Base-by-base conservation (phyloP, 495 filamentous ascomycete genomes). In the Aspergillus incahuasiensis region DNA sequence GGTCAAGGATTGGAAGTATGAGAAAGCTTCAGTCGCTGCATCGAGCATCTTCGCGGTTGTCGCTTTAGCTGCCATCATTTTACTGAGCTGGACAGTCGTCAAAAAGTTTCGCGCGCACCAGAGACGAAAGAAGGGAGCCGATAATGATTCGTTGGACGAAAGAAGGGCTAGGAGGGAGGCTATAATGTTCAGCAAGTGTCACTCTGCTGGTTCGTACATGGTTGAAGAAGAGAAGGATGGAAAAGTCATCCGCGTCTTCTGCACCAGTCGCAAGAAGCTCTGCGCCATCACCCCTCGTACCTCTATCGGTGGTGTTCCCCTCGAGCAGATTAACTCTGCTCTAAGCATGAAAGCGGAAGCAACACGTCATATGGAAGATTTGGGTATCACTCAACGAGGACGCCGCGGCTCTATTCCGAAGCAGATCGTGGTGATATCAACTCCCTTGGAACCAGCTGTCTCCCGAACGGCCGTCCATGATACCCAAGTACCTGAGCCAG, bases 1-100 rank as follows among this genome's bases (percentile, higher is more conserved):
- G 38, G 49, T 56, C 18, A 48, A 57, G 0, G 20, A 58, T 35
- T 58, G 56, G 63, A 52, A 41, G 35, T 60, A 61, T n/a, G 20
- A 62, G 18, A 69, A 62, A 39, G 57, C 53, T 25, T 58, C 62
- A 9, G 53, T 69, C 43, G 64, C 61, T 11, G 60, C 57, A 16
- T 54, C 62, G 2, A 30, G 32, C 25, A 50, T 67, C 11, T 56
- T 64, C n/a, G 41, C 43, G 6, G 49, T 45, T 15, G 19, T 66
- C 11, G 38, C 58, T 13, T 40, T 56, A 15, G 42, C 45, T 0
- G 66, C 54, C 0, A 15, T 69, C 15, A 32, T 52, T 13, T 58
- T 63, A 21, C 21, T 69, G 20, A 7, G 35, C 12, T 12, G 59
- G 1, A 46, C 63, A n/a, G 46, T 46, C 28, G 7, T 65, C 20